Evolutionary conservation across 2,329 filamentous ascomycete genomes (phyloP).

Genomic region (Sphaceloma murrayae): DNA sequence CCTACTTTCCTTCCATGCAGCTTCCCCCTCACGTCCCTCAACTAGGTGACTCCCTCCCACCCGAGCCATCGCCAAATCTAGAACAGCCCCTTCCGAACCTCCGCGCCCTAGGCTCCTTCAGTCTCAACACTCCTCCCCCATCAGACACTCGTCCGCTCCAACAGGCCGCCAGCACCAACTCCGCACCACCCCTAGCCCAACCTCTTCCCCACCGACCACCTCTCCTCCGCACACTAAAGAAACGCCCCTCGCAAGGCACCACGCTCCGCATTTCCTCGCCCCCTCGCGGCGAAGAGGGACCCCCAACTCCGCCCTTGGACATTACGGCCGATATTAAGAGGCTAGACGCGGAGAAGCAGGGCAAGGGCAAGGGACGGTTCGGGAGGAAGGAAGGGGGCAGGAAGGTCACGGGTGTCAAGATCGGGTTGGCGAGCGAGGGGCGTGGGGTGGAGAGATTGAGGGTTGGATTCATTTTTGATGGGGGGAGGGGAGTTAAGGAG

Average conservation of each 20-base stretch:
- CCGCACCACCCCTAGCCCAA: no score
- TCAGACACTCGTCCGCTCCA: not conserved
- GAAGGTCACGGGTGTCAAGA: slow-evolving; percentile 11
- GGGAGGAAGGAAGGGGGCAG: not conserved
- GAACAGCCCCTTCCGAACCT: not conserved
- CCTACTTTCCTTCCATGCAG: not conserved
- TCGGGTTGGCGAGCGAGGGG: not conserved
- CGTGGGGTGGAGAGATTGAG: not conserved
- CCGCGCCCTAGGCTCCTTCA: slow-evolving; percentile 3
- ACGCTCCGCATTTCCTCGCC: no score
- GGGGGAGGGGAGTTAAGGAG: slow-evolving; percentile 3
- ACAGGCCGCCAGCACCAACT: no score
- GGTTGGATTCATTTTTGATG: slow-evolving; percentile 10
- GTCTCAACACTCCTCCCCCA: not conserved
- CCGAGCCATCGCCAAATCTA: not conserved
- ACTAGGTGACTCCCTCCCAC: not conserved
- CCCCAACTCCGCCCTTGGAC: no score
- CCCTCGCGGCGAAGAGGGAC: no score
- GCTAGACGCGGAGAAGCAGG: not conserved
- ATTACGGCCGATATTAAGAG: no score
- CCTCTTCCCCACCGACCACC: no score
- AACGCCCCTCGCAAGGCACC: no score
- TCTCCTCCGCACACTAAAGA: no score
- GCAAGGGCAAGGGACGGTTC: not conserved
- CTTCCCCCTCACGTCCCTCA: not conserved